Percentiles rank a stretch among this genome's conserved stretches.
These are phyloP conservation scores for Dalbergia cultrata DNA, from an alignment of 306 rosid species.

Conservation along the genomic window DNA sequence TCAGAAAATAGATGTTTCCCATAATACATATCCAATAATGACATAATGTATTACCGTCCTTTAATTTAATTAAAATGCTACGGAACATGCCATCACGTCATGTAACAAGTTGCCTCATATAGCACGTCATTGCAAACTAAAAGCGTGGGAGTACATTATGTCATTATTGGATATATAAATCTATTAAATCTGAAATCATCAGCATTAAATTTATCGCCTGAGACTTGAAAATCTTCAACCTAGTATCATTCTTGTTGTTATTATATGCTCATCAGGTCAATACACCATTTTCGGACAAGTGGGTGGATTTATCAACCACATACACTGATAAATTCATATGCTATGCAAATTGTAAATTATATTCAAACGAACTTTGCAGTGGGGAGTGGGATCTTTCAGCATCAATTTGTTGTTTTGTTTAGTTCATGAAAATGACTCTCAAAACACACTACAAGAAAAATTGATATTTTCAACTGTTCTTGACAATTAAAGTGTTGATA, in stretches of 20 bases:
- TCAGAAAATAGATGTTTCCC: background rate
- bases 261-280: background rate
- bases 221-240: background rate
- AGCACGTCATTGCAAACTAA: background rate
- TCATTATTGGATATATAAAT: background rate
- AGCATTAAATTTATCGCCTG: background rate
- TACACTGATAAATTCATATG: background rate
- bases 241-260: background rate
- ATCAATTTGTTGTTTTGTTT: background rate
- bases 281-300: conserved; percentile 28
- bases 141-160: conserved; percentile 16
- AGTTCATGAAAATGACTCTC: conserved; percentile 28
- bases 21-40: background rate
- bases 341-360: background rate
- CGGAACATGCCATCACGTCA: background rate
- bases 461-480: too few relatives aligned
- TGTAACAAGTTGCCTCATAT: background rate
- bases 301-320: conserved; percentile 23
- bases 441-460: too few relatives aligned
- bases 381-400: background rate
- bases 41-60: background rate
- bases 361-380: background rate
- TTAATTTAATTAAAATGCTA: background rate
- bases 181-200: background rate
- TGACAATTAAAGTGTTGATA: too few relatives aligned